Conservation (phyloP, 352 stramenopile species). For the Pythium aristosporum region DNA sequence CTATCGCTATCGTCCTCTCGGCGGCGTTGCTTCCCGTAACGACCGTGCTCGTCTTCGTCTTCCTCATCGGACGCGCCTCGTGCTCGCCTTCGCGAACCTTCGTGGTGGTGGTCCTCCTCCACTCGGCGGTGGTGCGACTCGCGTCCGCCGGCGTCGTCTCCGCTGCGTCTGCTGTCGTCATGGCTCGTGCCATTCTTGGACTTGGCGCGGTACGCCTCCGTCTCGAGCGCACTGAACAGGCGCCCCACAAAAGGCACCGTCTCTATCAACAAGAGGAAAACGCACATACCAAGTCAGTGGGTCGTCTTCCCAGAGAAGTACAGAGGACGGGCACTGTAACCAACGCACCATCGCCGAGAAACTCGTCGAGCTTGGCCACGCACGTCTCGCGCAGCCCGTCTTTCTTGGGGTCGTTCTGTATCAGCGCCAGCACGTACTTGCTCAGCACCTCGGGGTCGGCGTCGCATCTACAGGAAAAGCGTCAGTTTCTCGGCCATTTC, state of each 20-base stretch:
- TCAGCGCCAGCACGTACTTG: slow-evolving; percentile 85
- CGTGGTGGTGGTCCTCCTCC: slow-evolving; percentile 12
- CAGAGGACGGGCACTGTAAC: background rate
- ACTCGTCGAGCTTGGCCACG: slow-evolving; percentile 79
- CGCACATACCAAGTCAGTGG: background rate
- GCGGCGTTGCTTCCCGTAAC: slow-evolving; percentile 63
- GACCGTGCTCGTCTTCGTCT: slow-evolving; percentile 52
- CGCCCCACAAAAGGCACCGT: slow-evolving; percentile 68
- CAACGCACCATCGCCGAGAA: slow-evolving; percentile 75
- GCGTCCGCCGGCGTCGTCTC: background rate
- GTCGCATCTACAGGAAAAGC: slow-evolving; percentile 55
- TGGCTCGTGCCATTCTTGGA: slow-evolving; percentile 1
- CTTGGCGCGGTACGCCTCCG: slow-evolving; percentile 49
- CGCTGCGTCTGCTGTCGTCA: background rate
- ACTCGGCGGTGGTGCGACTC: slow-evolving; percentile 10
- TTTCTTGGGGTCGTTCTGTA: slow-evolving; percentile 82
- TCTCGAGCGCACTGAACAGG: slow-evolving; percentile 67
- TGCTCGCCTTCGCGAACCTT: slow-evolving; percentile 36
- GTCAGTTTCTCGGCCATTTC: slow-evolving; percentile 13
- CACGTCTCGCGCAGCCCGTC: slow-evolving; percentile 67
- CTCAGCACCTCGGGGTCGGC: slow-evolving; percentile 84
- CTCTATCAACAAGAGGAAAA: slow-evolving; percentile 34
- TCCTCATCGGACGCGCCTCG: slow-evolving; percentile 50
- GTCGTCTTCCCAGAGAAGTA: background rate
- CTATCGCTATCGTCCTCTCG: slow-evolving; percentile 43